phyloP scores from a whole-genome alignment of 441 rosid species.

The Metrosideros polymorpha region DNA sequence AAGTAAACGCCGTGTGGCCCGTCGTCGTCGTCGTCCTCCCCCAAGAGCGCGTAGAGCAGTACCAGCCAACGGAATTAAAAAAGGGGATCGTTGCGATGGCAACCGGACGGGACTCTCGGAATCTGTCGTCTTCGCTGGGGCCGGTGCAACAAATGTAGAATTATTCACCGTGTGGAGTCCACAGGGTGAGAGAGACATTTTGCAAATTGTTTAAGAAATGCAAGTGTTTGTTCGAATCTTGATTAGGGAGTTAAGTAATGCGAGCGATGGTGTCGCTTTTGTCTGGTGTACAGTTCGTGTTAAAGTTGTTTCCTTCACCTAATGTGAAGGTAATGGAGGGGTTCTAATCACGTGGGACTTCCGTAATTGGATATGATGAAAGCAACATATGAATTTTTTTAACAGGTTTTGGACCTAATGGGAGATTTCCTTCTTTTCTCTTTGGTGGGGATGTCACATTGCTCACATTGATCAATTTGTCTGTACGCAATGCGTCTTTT shows the following conservation, averaged over 20 bases:
- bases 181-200: neutral
- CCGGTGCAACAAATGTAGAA: neutral
- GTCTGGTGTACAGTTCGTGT: neutral
- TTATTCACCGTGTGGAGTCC: neutral
- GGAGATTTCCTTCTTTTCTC: neutral
- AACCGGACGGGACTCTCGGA: neutral
- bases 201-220: neutral
- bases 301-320: neutral
- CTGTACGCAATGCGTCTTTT: neutral
- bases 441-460: neutral
- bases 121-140: neutral
- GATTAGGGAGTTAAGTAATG: neutral
- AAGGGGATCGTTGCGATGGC: neutral
- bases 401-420: neutral
- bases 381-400: neutral
- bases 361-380: neutral
- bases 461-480: neutral
- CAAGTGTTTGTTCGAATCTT: neutral
- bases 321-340: neutral
- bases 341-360: neutral
- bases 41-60: too few relatives aligned
- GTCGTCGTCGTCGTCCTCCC: too few relatives aligned
- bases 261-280: neutral
- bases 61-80: neutral
- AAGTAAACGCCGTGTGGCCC: too few relatives aligned